phyloP scores from a whole-genome alignment of 2,329 filamentous ascomycete species.

The Ceratocystiopsis minuta region DNA sequence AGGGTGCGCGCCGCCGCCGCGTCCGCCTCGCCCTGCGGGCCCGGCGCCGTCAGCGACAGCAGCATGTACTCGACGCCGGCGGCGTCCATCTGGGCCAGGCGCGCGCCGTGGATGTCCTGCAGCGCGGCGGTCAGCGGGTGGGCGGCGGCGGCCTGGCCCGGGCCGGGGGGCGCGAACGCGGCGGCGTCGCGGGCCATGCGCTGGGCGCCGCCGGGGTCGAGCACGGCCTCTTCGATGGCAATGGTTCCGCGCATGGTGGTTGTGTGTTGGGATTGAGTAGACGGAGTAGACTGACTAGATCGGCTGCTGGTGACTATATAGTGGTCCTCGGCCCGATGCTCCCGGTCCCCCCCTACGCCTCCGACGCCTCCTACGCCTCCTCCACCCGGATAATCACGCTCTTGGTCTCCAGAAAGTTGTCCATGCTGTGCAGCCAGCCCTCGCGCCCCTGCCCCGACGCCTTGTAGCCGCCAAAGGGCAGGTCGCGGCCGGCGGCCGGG shows the following conservation, averaged over 20 bases:
- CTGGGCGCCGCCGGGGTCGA: slow-evolving; percentile 15
- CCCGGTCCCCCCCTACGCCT: no score
- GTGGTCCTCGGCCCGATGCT: no score
- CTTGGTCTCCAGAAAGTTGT: slow-evolving; percentile 17
- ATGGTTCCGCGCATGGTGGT: slow-evolving; percentile 13
- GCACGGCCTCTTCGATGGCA: slow-evolving; percentile 19
- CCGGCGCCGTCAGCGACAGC: slow-evolving; percentile 17
- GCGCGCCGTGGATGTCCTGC: slow-evolving; percentile 15
- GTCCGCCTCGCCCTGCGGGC: slow-evolving; percentile 15
- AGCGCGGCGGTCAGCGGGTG: slow-evolving; percentile 13
- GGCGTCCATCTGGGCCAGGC: slow-evolving; percentile 17
- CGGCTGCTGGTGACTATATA: no score
- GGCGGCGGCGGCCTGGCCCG: slow-evolving; percentile 6
- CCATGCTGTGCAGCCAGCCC: slow-evolving; percentile 17
- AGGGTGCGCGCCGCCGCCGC: slow-evolving; percentile 11
- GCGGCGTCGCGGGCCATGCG: slow-evolving; percentile 14
- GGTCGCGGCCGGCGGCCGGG: slow-evolving; percentile 16
- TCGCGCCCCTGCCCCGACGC: slow-evolving; percentile 19
- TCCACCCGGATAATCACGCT: slow-evolving; percentile 12
- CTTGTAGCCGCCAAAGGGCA: slow-evolving; percentile 24
- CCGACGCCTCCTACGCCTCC: not conserved
- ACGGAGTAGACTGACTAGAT: no score
- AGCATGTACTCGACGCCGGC: slow-evolving; percentile 21
- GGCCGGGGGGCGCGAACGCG: slow-evolving; percentile 12
- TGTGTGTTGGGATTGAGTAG: not conserved